A percentile compares a stretch with the other conserved stretches of the same genome.
Evolutionary conservation across 129 eudicot genomes (phyloP).

Genomic region (Daucus carota): DH1_v3.0 NC_030384.2:49776501-49777000

Average conservation of each 20-base stretch:
- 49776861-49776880: constrained; percentile 47
- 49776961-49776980: constrained; percentile 57
- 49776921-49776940: not conserved
- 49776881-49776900: constrained; percentile 17
- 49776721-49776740: constrained; percentile 44
- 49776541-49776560: constrained; percentile 47
- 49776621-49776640: no score
- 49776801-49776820: constrained; percentile 53
- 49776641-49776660: no score
- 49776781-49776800: constrained; percentile 45
- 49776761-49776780: constrained; percentile 51
- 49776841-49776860: constrained; percentile 65
- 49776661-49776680: no score
- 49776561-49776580: constrained; percentile 57
- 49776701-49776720: constrained; percentile 54
- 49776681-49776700: no score
- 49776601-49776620: not conserved
- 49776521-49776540: constrained; percentile 50
- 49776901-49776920: constrained; percentile 8
- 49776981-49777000: constrained; percentile 33
- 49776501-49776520: constrained; percentile 20
- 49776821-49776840: constrained; percentile 58
- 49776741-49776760: constrained; percentile 66
- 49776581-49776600: constrained; percentile 74
- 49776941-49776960: constrained; percentile 5